These are phyloP conservation scores for Shiraia sp. DNA, from an alignment of 2,329 filamentous ascomycete genomes.

Conservation along the genomic window DNA sequence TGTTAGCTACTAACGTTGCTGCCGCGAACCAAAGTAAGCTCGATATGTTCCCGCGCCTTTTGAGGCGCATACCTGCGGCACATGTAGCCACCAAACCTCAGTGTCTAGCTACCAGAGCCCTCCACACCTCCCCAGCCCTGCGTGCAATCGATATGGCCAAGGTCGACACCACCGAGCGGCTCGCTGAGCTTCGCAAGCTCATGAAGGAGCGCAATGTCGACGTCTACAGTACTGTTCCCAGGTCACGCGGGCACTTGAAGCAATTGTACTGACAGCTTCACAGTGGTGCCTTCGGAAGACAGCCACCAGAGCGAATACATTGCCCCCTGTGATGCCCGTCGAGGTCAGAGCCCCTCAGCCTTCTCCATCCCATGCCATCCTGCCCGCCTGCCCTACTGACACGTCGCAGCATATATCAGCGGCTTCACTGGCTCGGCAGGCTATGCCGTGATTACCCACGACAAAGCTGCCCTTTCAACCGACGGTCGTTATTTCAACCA, in stretches of 20 bases:
- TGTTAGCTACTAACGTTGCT: constrained; percentile 19
- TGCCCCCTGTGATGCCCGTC: constrained; percentile 87
- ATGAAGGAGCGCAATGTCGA: constrained; percentile 89
- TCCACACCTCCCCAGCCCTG: constrained; percentile 36
- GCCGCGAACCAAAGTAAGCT: constrained; percentile 26
- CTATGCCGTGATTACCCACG: constrained; percentile 82
- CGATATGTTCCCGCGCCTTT: constrained; percentile 37
- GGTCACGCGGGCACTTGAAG: constrained; percentile 2
- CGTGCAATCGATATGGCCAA: constrained; percentile 67
- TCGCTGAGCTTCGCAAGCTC: constrained; percentile 75
- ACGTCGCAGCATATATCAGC: constrained; percentile 72
- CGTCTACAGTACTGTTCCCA: constrained; percentile 72
- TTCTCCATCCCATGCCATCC: constrained; percentile 2
- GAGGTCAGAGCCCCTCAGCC: constrained; percentile 55
- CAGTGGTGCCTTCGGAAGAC: constrained; percentile 96
- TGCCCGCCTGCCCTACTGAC: constrained; percentile 31
- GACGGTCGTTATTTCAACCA: constrained; percentile 99
- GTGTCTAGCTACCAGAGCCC: constrained; percentile 21
- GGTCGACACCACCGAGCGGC: constrained; percentile 76
- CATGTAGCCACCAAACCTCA: constrained; percentile 28
- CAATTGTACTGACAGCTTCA: constrained; percentile 39
- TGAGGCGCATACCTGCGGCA: constrained; percentile 34
- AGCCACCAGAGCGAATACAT: constrained; percentile 98
- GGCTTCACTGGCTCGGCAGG: constrained; percentile 96
- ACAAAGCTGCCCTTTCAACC: constrained; percentile 87